These are phyloP conservation scores for Solanum okadae DNA, from an alignment of 257 asterid species.

Conservation along the genomic window DNA sequence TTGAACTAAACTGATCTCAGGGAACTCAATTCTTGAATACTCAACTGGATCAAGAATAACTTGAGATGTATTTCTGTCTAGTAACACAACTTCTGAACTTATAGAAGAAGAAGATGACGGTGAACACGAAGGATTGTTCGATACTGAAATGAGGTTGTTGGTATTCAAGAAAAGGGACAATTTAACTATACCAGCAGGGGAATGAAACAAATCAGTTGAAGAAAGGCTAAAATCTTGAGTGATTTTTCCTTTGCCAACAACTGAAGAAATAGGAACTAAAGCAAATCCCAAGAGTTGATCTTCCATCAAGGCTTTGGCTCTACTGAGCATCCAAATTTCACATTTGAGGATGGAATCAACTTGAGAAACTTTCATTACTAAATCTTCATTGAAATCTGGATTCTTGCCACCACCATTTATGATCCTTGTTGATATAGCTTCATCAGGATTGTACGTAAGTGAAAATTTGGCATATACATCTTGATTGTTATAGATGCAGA, in stretches of 20 bases:
- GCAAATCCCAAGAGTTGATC: constrained; percentile 65
- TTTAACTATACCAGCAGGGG: constrained; percentile 63
- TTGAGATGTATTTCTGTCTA: constrained; percentile 25
- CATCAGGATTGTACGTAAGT: constrained; percentile 55
- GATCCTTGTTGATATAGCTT: constrained; percentile 35
- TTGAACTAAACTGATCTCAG: constrained; percentile 30
- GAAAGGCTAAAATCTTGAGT: constrained; percentile 49
- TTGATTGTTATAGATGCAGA: constrained; percentile 64
- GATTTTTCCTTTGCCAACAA: constrained; percentile 35
- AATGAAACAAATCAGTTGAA: constrained; percentile 59
- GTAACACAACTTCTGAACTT: constrained; percentile 1
- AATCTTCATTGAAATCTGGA: constrained; percentile 40
- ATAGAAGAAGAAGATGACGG: constrained; percentile 1
- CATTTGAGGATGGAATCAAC: constrained; percentile 48
- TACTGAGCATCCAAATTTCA: constrained; percentile 71
- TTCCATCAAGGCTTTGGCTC: constrained; percentile 53
- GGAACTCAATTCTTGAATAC: constrained; percentile 51
- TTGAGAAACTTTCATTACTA: constrained; percentile 32
- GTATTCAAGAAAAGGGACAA: constrained; percentile 37
- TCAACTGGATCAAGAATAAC: constrained; percentile 13
- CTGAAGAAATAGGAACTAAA: constrained; percentile 43
- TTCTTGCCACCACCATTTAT: constrained; percentile 42
- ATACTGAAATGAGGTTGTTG: constrained; percentile 7
- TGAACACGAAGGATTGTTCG: constrained; percentile 3
- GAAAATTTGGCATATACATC: constrained; percentile 69